A percentile compares a stretch with the other conserved stretches of the same genome.
These are phyloP conservation scores for Candida silvicultrix DNA, from an alignment of 805 yeast species.

Conservation along the genomic window DNA sequence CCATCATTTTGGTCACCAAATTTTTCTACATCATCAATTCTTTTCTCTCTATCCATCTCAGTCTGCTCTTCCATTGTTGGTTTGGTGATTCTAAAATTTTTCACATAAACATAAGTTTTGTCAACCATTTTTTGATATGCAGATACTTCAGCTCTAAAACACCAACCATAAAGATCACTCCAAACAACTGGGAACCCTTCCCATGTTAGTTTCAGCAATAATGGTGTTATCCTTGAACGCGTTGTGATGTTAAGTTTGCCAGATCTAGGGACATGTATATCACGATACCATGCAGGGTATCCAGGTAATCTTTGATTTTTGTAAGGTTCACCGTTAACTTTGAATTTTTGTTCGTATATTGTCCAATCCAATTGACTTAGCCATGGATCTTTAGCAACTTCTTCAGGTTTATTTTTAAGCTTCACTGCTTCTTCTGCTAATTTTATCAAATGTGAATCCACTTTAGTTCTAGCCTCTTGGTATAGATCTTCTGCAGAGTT, in stretches of 20 bases:
- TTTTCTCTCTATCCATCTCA: neutral
- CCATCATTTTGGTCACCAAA: neutral
- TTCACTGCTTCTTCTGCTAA: constrained; percentile 56
- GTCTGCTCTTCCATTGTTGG: constrained; percentile 3
- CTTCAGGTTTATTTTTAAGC: constrained; percentile 34
- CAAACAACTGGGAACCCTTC: constrained; percentile 78
- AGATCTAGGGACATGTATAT: constrained; percentile 34
- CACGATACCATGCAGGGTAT: constrained; percentile 89
- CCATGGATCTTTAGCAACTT: constrained; percentile 75
- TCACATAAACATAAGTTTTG: constrained; percentile 27
- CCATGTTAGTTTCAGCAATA: constrained; percentile 76
- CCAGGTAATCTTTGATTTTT: constrained; percentile 83
- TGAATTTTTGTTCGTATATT: constrained; percentile 48
- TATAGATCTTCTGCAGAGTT: constrained; percentile 60
- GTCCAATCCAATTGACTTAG: constrained; percentile 86
- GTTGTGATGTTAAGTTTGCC: constrained; percentile 54
- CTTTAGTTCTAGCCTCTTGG: constrained; percentile 47
- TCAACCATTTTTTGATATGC: constrained; percentile 24
- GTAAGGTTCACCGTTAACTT: constrained; percentile 61
- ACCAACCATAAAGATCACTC: constrained; percentile 83
- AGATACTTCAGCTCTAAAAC: constrained; percentile 51
- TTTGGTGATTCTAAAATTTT: constrained; percentile 6
- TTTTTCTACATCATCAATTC: neutral
- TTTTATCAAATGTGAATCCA: constrained; percentile 49
- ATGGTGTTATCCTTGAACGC: constrained; percentile 69